Evolutionary conservation across 2,329 filamentous ascomycete genomes (phyloP).

Genomic region (Calonectria multiphialidica): DNA sequence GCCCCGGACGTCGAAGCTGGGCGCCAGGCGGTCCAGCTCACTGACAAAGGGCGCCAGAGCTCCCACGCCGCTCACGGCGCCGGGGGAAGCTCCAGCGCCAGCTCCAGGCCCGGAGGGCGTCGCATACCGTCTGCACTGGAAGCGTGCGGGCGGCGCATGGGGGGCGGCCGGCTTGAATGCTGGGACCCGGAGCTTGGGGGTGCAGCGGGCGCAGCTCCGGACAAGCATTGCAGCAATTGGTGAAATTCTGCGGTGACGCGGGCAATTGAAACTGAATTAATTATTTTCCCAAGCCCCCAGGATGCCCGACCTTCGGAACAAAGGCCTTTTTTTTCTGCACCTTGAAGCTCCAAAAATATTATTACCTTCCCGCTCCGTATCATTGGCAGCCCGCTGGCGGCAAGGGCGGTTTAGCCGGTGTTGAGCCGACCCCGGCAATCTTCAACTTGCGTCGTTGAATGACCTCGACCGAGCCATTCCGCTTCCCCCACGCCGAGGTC

Average conservation of each 20-base stretch:
- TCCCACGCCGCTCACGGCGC: constrained; percentile 47
- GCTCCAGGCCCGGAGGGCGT: constrained; percentile 42
- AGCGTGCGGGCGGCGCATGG: constrained; percentile 46
- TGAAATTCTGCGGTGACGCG: not conserved
- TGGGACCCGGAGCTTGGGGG: constrained; percentile 39
- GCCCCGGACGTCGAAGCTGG: constrained; percentile 88
- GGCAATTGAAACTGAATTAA: not conserved
- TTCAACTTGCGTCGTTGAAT: constrained; percentile 36
- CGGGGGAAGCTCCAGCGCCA: constrained; percentile 31
- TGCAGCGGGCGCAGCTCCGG: constrained; percentile 50
- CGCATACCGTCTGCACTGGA: constrained; percentile 57
- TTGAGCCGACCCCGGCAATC: constrained; percentile 45
- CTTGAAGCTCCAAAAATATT: constrained; percentile 32
- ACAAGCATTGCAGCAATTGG: constrained; percentile 48
- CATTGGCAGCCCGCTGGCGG: constrained; percentile 32
- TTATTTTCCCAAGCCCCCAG: not conserved
- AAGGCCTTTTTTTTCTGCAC: not conserved
- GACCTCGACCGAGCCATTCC: constrained; percentile 24
- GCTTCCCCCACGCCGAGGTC: constrained; percentile 31
- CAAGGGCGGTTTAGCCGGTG: constrained; percentile 38
- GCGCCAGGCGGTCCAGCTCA: constrained; percentile 90
- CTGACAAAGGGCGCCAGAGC: constrained; percentile 67
- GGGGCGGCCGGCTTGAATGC: constrained; percentile 39
- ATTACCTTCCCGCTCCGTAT: constrained; percentile 31
- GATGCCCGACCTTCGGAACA: constrained; percentile 9